phyloP scores from a whole-genome alignment of 2,329 filamentous ascomycete genomes.

The Raffaelea deltoideospora region DNA sequence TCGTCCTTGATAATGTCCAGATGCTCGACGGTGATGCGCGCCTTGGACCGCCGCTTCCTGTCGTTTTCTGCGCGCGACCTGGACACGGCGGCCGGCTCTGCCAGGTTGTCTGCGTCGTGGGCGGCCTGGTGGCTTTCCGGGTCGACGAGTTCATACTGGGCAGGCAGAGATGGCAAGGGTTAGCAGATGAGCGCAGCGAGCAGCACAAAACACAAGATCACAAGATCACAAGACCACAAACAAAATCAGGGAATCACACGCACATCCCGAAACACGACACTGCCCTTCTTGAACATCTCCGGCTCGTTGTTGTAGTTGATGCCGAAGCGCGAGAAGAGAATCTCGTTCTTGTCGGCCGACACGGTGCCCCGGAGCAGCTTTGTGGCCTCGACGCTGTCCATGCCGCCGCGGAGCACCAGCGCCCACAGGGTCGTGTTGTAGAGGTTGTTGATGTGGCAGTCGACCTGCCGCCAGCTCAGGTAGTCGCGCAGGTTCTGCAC shows the following conservation, averaged over 20 bases:
- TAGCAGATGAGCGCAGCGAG: neutral
- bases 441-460: conserved; percentile 97
- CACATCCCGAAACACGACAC: conserved; percentile 72
- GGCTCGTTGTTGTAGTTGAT: conserved; percentile 98
- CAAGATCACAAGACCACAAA: too few species aligned
- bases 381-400: conserved; percentile 53
- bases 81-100: conserved; percentile 44
- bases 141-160: conserved; percentile 56
- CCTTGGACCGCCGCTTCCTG: conserved; percentile 66
- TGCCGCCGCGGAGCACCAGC: conserved; percentile 60
- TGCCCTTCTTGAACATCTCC: conserved; percentile 87
- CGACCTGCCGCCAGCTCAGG: conserved; percentile 91
- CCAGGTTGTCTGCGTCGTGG: conserved; percentile 29
- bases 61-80: conserved; percentile 76
- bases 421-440: conserved; percentile 98
- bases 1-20: conserved; percentile 89
- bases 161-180: too few species aligned
- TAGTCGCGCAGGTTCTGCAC: conserved; percentile 78
- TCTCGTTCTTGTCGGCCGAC: conserved; percentile 86
- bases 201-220: too few species aligned
- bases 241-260: conserved; percentile 12
- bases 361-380: conserved; percentile 71
- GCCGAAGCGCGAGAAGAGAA: conserved; percentile 72
- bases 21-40: conserved; percentile 67
- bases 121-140: conserved; percentile 31